phyloP scores from a whole-genome alignment of 306 rosid genomes.

The Glycine soja region DNA sequence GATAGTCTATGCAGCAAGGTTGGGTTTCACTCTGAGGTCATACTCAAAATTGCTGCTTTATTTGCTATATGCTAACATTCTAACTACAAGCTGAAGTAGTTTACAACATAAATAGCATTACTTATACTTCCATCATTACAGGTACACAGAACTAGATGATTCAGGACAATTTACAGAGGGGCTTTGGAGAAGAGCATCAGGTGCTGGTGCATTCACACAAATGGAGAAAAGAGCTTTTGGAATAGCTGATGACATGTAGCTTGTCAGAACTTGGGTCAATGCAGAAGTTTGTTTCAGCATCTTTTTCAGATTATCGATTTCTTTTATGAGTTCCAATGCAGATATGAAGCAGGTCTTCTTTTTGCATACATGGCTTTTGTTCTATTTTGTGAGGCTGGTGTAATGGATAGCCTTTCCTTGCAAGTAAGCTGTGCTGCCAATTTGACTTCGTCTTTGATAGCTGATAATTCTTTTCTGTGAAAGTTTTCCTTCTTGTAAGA shows the following conservation, averaged over 20 bases:
- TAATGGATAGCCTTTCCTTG: conserved; percentile 85
- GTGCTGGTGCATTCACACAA: conserved; percentile 78
- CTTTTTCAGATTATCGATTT: conserved; percentile 30
- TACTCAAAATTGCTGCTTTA: conserved; percentile 17
- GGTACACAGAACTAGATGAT: conserved; percentile 66
- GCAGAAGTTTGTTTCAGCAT: conserved; percentile 42
- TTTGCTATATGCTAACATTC: conserved; percentile 12
- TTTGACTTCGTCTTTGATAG: conserved; percentile 9
- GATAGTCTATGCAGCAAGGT: not conserved
- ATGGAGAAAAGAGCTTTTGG: conserved; percentile 94
- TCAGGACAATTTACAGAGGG: conserved; percentile 73
- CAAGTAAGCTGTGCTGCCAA: conserved; percentile 65
- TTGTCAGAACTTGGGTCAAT: conserved; percentile 42
- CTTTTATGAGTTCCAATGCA: conserved; percentile 49
- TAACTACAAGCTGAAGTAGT: conserved; percentile 30
- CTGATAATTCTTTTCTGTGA: conserved; percentile 23
- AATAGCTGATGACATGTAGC: conserved; percentile 94
- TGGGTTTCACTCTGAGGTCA: conserved; percentile 8
- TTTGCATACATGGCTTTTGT: conserved; percentile 87
- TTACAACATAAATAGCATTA: conserved; percentile 31
- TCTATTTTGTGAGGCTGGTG: conserved; percentile 92
- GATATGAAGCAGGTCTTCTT: conserved; percentile 97
- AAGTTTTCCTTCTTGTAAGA: conserved; percentile 29
- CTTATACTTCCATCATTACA: conserved; percentile 50
- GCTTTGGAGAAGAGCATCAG: conserved; percentile 86